phyloP scores from a whole-genome alignment of 176 grass and related monocot genomes.

The Carex littledalei region DNA sequence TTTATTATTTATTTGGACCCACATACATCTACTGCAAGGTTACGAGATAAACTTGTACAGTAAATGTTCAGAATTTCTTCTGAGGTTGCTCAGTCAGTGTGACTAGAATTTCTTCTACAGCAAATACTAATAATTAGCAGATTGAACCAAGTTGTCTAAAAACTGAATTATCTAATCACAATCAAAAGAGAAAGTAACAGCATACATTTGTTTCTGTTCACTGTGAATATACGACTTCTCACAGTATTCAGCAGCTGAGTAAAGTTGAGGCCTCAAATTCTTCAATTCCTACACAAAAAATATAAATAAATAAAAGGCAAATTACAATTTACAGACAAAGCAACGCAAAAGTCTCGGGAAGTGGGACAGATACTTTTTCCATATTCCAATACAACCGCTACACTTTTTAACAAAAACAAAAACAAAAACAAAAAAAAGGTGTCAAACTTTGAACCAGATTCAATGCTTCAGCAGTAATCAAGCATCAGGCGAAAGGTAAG shows the following conservation, averaged over 20 bases:
- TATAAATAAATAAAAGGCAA: not conserved
- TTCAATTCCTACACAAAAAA: slow-evolving; percentile 74
- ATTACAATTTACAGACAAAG: slow-evolving; percentile 4
- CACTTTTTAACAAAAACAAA: not conserved
- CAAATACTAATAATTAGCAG: not conserved
- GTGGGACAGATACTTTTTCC: slow-evolving; percentile 10
- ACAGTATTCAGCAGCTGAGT: slow-evolving; percentile 86
- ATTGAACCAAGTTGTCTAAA: not conserved
- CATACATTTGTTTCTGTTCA: slow-evolving; percentile 86
- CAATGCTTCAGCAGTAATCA: not conserved
- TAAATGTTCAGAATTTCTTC: not conserved
- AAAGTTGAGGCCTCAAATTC: slow-evolving; percentile 93
- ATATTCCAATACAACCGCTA: not conserved
- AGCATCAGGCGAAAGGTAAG: not conserved
- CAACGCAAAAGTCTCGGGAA: not conserved
- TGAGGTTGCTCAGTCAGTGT: not conserved
- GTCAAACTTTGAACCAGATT: slow-evolving; percentile 14
- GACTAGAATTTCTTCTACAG: too few relatives aligned
- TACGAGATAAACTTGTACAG: not conserved
- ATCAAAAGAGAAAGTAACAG: slow-evolving; percentile 9
- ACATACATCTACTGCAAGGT: slow-evolving; percentile 3
- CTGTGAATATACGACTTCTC: slow-evolving; percentile 91
- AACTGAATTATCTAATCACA: slow-evolving; percentile 1
- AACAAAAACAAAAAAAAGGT: not conserved
- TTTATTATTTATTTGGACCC: slow-evolving; percentile 11